Conservation (phyloP, 306 rosid species). For the Cotoneaster glaucophyllus region DNA sequence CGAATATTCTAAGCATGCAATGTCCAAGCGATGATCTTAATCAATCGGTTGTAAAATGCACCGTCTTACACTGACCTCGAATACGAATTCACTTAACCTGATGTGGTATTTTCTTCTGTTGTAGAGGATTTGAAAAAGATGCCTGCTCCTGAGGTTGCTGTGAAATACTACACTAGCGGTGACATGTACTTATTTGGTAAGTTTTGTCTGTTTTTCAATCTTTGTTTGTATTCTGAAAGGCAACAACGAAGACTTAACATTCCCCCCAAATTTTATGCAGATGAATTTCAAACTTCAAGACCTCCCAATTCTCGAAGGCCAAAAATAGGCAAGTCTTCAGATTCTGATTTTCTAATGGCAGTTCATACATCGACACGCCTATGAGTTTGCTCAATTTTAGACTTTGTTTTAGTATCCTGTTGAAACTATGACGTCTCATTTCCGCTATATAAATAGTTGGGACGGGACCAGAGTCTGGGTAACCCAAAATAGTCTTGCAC, state of each 20-base stretch:
- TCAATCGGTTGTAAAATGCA: not conserved
- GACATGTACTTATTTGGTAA: constrained; percentile 91
- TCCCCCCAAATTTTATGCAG: constrained; percentile 31
- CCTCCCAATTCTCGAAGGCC: constrained; percentile 87
- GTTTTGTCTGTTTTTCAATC: constrained; percentile 19
- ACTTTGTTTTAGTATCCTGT: not conserved
- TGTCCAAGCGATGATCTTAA: not conserved
- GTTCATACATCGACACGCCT: constrained; percentile 1
- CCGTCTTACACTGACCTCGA: constrained; percentile 9
- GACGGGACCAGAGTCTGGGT: no score
- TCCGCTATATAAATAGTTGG: no score
- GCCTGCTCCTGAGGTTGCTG: constrained; percentile 93
- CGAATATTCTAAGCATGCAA: not conserved
- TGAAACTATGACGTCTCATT: no score
- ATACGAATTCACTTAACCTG: constrained; percentile 14
- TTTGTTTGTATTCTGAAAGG: not conserved
- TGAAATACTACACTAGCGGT: constrained; percentile 79
- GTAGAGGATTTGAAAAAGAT: constrained; percentile 66
- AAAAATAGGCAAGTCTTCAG: constrained; percentile 54
- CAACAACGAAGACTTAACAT: constrained; percentile 13
- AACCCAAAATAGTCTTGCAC: not conserved
- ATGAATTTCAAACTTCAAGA: constrained; percentile 96
- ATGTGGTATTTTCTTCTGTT: constrained; percentile 24
- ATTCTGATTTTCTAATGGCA: not conserved
- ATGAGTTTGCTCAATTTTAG: not conserved